Conservation (phyloP, 129 eudicot genomes). For the Chrysanthemum makinoi region DNA sequence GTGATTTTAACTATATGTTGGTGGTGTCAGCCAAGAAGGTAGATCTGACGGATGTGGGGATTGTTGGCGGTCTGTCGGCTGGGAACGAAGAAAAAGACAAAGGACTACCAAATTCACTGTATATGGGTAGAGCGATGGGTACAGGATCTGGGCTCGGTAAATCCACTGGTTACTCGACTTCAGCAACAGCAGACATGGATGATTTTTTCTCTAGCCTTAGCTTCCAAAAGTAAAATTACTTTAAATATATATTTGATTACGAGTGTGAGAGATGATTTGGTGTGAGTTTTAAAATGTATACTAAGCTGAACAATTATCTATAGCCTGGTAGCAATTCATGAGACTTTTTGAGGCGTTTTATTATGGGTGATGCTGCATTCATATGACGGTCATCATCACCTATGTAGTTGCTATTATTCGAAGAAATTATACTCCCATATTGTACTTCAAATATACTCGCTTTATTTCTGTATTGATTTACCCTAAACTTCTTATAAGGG, state of each 20-base stretch:
- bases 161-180: constrained; percentile 44
- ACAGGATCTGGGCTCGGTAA: constrained; percentile 60
- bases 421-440: background rate
- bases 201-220: constrained; percentile 66
- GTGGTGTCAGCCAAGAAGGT: constrained; percentile 81
- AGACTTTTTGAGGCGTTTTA: background rate
- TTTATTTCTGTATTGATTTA: background rate
- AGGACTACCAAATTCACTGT: constrained; percentile 49
- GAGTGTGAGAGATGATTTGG: constrained; percentile 14
- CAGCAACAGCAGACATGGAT: constrained; percentile 34
- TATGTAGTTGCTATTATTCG: background rate
- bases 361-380: constrained; percentile 3
- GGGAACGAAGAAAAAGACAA: constrained; percentile 58
- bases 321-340: constrained; percentile 9
- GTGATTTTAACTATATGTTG: background rate
- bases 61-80: constrained; percentile 75
- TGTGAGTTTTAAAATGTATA: constrained; percentile 12
- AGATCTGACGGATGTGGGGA: constrained; percentile 75
- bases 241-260: constrained; percentile 3
- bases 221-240: constrained; percentile 53
- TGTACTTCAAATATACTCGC: background rate
- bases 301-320: constrained; percentile 9
- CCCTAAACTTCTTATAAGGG: background rate
- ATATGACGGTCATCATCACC: background rate
- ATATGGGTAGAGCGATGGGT: constrained; percentile 77